Conservation (phyloP, 495 filamentous ascomycete genomes). For the Saxophila tyrrhenica region DNA sequence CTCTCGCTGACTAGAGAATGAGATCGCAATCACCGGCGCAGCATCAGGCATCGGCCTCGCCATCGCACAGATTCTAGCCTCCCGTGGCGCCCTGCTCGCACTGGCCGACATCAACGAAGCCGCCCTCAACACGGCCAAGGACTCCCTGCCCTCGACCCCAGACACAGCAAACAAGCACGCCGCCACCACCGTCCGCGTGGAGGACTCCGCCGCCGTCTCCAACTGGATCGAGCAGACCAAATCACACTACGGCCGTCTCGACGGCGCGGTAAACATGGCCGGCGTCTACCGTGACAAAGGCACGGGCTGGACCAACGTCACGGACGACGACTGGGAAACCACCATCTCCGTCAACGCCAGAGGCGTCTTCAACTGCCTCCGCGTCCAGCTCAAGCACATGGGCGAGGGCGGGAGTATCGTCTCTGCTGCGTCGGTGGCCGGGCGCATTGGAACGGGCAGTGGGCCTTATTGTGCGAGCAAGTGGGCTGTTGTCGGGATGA, state of each 20-base stretch:
- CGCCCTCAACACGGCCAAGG: slow-evolving; percentile 9
- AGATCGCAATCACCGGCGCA: slow-evolving; percentile 1
- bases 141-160: no score
- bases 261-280: slow-evolving; percentile 27
- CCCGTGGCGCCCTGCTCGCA: slow-evolving; percentile 23
- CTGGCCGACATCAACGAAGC: slow-evolving; percentile 22
- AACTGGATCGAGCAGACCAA: slow-evolving; percentile 28
- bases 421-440: no score
- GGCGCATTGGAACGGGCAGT: no score
- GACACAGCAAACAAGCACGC: background rate
- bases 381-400: no score
- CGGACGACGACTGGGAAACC: slow-evolving; percentile 28
- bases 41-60: slow-evolving; percentile 30
- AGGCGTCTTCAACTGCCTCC: slow-evolving; percentile 42
- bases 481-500: slow-evolving; percentile 37
- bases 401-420: no score
- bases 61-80: slow-evolving; percentile 26
- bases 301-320: slow-evolving; percentile 24
- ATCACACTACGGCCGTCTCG: slow-evolving; percentile 23
- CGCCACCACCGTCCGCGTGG: slow-evolving; percentile 22
- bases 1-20: no score
- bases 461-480: slow-evolving; percentile 47
- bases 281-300: slow-evolving; percentile 42
- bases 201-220: slow-evolving; percentile 29
- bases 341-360: slow-evolving; percentile 45